These are phyloP conservation scores for Melastoma malabathricum DNA, from an alignment of 345 rosid genomes.

Conservation along the genomic window DNA sequence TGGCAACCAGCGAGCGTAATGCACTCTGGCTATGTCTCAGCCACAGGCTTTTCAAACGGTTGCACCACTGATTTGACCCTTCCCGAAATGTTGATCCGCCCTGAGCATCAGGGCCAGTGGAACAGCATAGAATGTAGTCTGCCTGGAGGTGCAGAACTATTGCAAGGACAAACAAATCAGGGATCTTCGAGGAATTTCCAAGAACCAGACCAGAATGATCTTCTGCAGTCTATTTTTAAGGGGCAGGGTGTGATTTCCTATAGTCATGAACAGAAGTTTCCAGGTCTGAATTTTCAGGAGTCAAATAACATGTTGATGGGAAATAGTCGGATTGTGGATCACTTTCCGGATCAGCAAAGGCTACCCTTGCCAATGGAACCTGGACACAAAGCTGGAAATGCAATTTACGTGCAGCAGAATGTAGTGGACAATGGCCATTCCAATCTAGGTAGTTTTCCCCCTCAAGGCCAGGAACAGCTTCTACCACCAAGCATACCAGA, in stretches of 20 bases:
- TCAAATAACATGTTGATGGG: slow-evolving; percentile 35
- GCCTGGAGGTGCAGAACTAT: slow-evolving; percentile 28
- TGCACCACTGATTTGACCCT: slow-evolving; percentile 34
- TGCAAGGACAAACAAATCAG: slow-evolving; percentile 35
- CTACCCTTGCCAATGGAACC: slow-evolving; percentile 33
- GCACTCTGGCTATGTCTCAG: slow-evolving; percentile 29
- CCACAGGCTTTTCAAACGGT: slow-evolving; percentile 28
- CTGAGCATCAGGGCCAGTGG: slow-evolving; percentile 29
- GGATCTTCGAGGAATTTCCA: slow-evolving; percentile 44
- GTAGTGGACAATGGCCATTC: slow-evolving; percentile 32
- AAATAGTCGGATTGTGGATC: slow-evolving; percentile 36
- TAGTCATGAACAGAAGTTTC: slow-evolving; percentile 40
- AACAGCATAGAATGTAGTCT: slow-evolving; percentile 42
- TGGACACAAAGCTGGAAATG: slow-evolving; percentile 42
- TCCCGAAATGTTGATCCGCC: slow-evolving; percentile 29
- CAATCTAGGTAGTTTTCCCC: slow-evolving; percentile 41
- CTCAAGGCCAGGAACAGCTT: slow-evolving; percentile 42
- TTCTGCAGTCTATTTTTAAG: slow-evolving; percentile 72
- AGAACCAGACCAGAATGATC: slow-evolving; percentile 52
- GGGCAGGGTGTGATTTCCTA: slow-evolving; percentile 39
- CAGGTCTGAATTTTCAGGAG: slow-evolving; percentile 42
- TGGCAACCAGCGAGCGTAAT: slow-evolving; percentile 47
- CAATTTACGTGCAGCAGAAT: slow-evolving; percentile 42
- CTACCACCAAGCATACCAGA: slow-evolving; percentile 29
- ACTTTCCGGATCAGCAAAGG: slow-evolving; percentile 44